phyloP scores from a whole-genome alignment of 306 rosid genomes.

The Medicago truncatula region DNA sequence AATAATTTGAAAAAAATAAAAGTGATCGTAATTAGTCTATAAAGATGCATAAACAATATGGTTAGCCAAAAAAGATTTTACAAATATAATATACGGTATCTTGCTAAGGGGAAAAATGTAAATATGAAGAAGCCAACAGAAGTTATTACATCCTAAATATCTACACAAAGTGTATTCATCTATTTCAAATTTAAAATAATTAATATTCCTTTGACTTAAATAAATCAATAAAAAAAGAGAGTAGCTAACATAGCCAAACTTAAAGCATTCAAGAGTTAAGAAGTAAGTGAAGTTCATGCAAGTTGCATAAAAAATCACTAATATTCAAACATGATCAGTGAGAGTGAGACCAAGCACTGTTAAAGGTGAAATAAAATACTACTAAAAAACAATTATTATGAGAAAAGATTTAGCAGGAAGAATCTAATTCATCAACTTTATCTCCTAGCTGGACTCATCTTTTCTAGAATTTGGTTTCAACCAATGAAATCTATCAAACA shows the following conservation, averaged over 20 bases:
- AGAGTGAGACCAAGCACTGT: conserved; percentile 45
- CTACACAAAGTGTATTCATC: conserved; percentile 9
- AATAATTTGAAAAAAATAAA: too few species aligned
- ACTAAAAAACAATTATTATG: conserved; percentile 23
- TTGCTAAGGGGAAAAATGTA: neutral
- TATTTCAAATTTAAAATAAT: neutral
- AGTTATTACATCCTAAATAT: conserved; percentile 29
- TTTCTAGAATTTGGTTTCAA: conserved; percentile 60
- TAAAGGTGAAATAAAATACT: conserved; percentile 42
- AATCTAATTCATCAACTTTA: conserved; percentile 55
- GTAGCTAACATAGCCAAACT: conserved; percentile 28
- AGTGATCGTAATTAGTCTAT: neutral
- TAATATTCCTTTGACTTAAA: neutral
- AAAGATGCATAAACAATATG: neutral
- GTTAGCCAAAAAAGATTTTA: too few species aligned
- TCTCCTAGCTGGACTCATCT: conserved; percentile 76
- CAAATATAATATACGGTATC: neutral
- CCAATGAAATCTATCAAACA: conserved; percentile 56
- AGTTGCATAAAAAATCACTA: conserved; percentile 38
- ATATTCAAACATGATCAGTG: conserved; percentile 35
- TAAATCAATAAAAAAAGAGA: conserved; percentile 12
- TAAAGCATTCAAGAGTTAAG: conserved; percentile 19
- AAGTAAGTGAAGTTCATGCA: conserved; percentile 36
- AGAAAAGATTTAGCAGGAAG: conserved; percentile 49
- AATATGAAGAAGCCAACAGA: conserved; percentile 21